Conservation (phyloP, 1,139 yeast genomes). For the Taphrina confusa region DNA sequence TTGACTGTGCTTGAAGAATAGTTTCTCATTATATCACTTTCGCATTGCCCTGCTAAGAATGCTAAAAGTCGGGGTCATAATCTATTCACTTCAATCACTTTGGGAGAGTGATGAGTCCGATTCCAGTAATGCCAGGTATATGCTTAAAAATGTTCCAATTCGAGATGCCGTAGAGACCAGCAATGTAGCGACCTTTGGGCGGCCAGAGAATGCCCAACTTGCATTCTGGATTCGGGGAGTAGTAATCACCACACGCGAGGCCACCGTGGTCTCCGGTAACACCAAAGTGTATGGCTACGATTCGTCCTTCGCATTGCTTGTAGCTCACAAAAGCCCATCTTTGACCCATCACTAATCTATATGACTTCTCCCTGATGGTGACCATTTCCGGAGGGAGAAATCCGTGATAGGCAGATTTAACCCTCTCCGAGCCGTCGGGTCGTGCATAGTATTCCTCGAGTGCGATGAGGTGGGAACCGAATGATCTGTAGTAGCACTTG, state of each 20-base stretch:
- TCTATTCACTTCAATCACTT: not conserved
- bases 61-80: no score
- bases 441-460: not conserved
- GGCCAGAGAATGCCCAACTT: not conserved
- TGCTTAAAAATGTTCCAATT: not conserved
- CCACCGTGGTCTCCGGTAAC: not conserved
- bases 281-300: not conserved
- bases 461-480: not conserved
- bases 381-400: not conserved
- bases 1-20: no score
- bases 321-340: not conserved
- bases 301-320: not conserved
- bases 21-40: no score
- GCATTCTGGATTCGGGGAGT: not conserved
- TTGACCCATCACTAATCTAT: not conserved
- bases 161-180: not conserved
- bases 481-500: not conserved
- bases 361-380: not conserved
- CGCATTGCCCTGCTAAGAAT: no score
- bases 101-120: not conserved
- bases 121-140: not conserved
- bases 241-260: not conserved
- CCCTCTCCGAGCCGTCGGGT: not conserved
- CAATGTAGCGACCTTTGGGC: not conserved
- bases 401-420: conserved; percentile 1